These are phyloP conservation scores for Vaccinium myrtillus DNA, from an alignment of 148 eudicot genomes.

Conservation along the genomic window DNA sequence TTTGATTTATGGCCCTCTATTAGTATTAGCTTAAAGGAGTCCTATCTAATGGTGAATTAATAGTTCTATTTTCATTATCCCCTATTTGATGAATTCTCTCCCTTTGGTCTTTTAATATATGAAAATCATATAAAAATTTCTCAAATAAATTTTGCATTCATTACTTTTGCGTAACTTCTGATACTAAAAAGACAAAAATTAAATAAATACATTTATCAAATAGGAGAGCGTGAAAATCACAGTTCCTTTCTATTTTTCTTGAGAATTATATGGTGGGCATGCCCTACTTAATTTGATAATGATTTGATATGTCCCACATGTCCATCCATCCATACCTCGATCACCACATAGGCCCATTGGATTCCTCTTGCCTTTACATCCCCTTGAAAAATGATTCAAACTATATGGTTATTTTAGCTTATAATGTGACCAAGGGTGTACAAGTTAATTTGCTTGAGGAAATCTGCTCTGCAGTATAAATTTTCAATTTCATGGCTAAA, in stretches of 20 bases:
- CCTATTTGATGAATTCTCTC: background rate
- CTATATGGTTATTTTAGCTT: background rate
- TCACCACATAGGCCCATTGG: conserved; percentile 8
- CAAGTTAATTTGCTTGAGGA: background rate
- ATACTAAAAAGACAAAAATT: background rate
- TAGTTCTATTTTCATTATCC: background rate
- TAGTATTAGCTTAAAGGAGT: background rate
- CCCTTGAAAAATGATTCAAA: background rate
- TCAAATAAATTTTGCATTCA: background rate
- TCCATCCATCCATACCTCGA: background rate
- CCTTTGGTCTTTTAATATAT: background rate
- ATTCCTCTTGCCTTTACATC: conserved; percentile 8
- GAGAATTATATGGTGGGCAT: conserved; percentile 5
- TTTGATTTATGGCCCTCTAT: no score
- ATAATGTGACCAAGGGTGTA: background rate
- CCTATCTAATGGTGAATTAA: background rate
- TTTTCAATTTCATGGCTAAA: background rate
- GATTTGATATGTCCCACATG: background rate
- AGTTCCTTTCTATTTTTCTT: background rate
- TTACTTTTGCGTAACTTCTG: background rate
- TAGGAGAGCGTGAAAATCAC: background rate
- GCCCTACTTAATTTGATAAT: conserved; percentile 6
- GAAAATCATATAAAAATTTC: background rate
- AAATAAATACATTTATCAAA: background rate
- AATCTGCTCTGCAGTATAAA: background rate